Evolutionary conservation across 345 rosid species (phyloP).

Genomic region (Populus nigra): DNA sequence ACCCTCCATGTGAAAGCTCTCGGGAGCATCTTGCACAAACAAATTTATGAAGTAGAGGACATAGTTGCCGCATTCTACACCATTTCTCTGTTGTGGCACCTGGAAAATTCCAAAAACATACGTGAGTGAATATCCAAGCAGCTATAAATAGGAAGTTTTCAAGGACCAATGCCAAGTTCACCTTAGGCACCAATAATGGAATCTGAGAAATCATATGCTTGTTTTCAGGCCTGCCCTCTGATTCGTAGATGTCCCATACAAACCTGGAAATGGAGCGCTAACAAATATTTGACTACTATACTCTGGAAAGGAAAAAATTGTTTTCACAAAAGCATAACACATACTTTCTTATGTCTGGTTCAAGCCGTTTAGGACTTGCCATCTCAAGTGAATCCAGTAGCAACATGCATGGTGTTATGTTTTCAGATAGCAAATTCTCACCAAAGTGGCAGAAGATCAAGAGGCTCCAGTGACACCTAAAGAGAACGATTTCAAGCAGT

Average conservation of each 20-base stretch:
- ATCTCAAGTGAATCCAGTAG: constrained; percentile 65
- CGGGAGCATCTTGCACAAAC: constrained; percentile 54
- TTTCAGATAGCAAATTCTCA: constrained; percentile 41
- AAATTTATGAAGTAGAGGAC: constrained; percentile 67
- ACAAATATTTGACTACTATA: neutral
- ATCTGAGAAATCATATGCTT: constrained; percentile 30
- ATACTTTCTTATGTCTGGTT: constrained; percentile 61
- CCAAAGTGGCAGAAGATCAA: constrained; percentile 72
- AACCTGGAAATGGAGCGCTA: constrained; percentile 37
- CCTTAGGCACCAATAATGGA: constrained; percentile 14
- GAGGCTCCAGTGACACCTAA: constrained; percentile 61
- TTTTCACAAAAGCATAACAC: neutral
- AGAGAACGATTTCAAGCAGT: constrained; percentile 16
- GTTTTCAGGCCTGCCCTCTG: constrained; percentile 47
- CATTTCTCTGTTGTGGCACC: constrained; percentile 75
- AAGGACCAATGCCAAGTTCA: neutral
- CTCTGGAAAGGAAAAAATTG: neutral
- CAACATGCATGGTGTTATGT: constrained; percentile 49
- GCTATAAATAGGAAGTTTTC: neutral
- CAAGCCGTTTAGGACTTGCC: constrained; percentile 48
- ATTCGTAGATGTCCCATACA: constrained; percentile 47
- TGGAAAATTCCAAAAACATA: constrained; percentile 3
- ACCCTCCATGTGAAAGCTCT: constrained; percentile 28
- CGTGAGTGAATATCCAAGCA: neutral
- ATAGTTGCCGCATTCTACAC: constrained; percentile 63